Evolutionary conservation across 805 yeast species (phyloP).

Genomic region (Ogataea populi-albae): DNA sequence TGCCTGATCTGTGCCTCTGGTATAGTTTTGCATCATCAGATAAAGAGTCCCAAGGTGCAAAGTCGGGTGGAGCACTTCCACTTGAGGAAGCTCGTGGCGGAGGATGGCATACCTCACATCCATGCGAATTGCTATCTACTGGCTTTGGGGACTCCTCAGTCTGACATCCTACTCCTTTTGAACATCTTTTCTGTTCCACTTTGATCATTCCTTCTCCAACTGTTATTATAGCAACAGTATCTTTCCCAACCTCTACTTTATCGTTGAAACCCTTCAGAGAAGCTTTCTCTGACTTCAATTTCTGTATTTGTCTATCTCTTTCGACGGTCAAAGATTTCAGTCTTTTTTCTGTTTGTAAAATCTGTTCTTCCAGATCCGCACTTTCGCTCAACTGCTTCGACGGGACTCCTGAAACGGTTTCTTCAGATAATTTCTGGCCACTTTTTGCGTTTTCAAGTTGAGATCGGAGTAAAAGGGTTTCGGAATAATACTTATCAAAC

Average conservation of each 20-base stretch:
- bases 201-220: constrained; percentile 17
- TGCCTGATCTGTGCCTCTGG: constrained; percentile 9
- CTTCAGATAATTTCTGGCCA: constrained; percentile 1
- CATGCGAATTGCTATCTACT: not conserved
- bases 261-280: constrained; percentile 2
- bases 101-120: constrained; percentile 1
- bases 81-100: not conserved
- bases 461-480: constrained; percentile 12
- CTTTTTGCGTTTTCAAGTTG: constrained; percentile 5
- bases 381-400: too few species aligned
- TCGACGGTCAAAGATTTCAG: constrained; percentile 7
- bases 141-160: not conserved
- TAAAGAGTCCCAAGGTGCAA: constrained; percentile 2
- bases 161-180: not conserved
- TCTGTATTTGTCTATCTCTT: constrained; percentile 9
- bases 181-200: constrained; percentile 16
- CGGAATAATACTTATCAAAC: constrained; percentile 18
- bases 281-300: constrained; percentile 9
- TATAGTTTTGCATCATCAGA: constrained; percentile 14
- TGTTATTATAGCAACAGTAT: constrained; percentile 12
- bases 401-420: too few species aligned
- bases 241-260: constrained; percentile 1
- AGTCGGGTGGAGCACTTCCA: not conserved
- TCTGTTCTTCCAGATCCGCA: too few species aligned
- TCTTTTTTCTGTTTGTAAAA: constrained; percentile 8